These are phyloP conservation scores for Miscanthus lutarioriparius DNA, from an alignment of 176 grass and related monocot species.

Conservation along the genomic window DNA sequence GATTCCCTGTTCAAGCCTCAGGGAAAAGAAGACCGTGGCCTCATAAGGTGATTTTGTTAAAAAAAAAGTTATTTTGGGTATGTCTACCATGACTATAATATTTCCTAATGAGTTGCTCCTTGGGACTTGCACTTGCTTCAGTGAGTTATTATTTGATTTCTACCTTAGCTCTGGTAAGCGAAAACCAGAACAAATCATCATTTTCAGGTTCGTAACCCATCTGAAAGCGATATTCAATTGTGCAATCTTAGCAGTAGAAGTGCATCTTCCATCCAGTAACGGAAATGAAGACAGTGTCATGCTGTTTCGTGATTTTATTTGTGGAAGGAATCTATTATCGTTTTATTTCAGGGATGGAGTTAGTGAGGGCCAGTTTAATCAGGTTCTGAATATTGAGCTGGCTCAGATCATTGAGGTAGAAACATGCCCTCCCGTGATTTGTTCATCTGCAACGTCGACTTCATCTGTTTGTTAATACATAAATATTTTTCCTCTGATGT, in stretches of 20 bases:
- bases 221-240: not conserved
- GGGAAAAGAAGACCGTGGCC: slow-evolving; percentile 34
- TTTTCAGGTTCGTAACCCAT: slow-evolving; percentile 49
- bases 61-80: not conserved
- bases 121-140: not conserved
- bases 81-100: not conserved
- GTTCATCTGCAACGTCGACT: not conserved
- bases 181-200: slow-evolving; percentile 55
- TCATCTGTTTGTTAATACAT: not conserved
- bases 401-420: slow-evolving; percentile 57
- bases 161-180: slow-evolving; percentile 16
- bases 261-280: not conserved
- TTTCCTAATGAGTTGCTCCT: not conserved
- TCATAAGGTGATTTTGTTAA: slow-evolving; percentile 34
- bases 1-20: slow-evolving; percentile 57
- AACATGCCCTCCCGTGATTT: not conserved
- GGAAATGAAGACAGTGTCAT: not conserved
- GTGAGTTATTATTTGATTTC: slow-evolving; percentile 47
- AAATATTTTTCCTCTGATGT: not conserved
- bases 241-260: not conserved
- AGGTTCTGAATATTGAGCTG: slow-evolving; percentile 59
- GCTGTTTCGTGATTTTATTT: not conserved
- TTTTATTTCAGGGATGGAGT: slow-evolving; percentile 58
- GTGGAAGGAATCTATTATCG: not conserved
- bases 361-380: slow-evolving; percentile 56